These are phyloP conservation scores for Fusarium denticulatum DNA, from an alignment of 2,329 filamentous ascomycete species.

Conservation along the genomic window DNA sequence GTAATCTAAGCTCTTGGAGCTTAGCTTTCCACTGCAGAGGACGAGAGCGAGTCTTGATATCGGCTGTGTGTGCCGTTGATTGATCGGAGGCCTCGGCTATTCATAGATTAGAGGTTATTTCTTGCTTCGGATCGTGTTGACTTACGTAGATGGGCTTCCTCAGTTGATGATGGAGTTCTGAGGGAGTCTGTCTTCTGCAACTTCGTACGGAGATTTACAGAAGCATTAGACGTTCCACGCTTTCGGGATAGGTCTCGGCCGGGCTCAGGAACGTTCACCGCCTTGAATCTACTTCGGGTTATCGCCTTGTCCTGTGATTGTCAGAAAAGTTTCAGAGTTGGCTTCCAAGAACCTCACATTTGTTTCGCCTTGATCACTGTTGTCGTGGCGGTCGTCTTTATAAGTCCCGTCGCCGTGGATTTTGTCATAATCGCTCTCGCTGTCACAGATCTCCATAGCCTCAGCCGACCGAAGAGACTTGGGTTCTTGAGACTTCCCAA, in stretches of 20 bases:
- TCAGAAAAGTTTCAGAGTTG: not conserved
- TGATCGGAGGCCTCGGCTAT: not conserved
- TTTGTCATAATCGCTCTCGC: not conserved
- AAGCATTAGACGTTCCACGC: not conserved
- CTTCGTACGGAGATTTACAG: not conserved
- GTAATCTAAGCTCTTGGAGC: not conserved
- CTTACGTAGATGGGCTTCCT: not conserved
- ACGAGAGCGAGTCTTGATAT: not conserved
- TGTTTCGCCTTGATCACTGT: not conserved
- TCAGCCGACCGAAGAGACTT: not conserved
- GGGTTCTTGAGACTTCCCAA: not conserved
- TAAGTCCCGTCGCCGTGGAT: not conserved
- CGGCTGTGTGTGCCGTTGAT: not conserved
- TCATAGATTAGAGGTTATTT: not conserved
- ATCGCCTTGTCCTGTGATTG: not conserved
- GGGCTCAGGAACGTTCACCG: not conserved
- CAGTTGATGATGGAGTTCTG: no score
- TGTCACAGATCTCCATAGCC: not conserved
- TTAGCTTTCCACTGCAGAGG: not conserved
- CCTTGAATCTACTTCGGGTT: not conserved
- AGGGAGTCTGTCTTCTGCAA: not conserved
- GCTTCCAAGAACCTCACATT: not conserved
- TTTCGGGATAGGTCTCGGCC: not conserved
- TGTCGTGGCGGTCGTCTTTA: no score
- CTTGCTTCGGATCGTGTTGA: no score